phyloP scores from a whole-genome alignment of 345 rosid genomes.

The Eucalyptus dawsonii region DNA sequence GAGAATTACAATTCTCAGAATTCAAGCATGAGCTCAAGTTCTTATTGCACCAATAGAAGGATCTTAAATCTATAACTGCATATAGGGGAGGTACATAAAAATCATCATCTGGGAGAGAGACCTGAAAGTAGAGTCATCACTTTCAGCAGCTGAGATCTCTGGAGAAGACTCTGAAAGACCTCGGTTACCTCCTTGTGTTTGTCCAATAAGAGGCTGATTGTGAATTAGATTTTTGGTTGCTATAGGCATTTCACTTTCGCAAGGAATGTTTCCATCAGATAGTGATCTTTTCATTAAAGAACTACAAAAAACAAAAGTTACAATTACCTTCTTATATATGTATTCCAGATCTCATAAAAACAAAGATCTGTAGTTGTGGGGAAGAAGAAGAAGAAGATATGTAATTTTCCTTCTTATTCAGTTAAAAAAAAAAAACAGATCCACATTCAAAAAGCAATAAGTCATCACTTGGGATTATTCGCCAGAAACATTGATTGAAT shows the following conservation, averaged over 20 bases:
- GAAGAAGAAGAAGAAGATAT: neutral
- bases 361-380: neutral
- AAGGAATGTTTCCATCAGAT: conserved; percentile 68
- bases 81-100: neutral
- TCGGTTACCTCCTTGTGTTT: conserved; percentile 11
- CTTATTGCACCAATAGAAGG: neutral
- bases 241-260: conserved; percentile 26
- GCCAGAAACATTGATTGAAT: neutral
- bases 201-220: conserved; percentile 12
- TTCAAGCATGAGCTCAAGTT: neutral
- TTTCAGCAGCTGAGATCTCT: conserved; percentile 39
- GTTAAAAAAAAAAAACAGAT: neutral
- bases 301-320: conserved; percentile 13
- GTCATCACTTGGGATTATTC: neutral
- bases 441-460: neutral
- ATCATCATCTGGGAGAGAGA: neutral
- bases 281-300: conserved; percentile 57
- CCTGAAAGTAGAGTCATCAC: conserved; percentile 42
- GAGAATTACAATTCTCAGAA: neutral
- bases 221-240: conserved; percentile 13
- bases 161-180: conserved; percentile 58
- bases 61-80: neutral
- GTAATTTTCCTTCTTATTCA: neutral
- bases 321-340: neutral
- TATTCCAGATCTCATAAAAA: neutral